A percentile compares a stretch with the other conserved stretches of the same genome.
These are phyloP conservation scores for Mortierella alpina DNA, from an alignment of 192 early-diverging fungal genomes.

Conservation along the genomic window DNA sequence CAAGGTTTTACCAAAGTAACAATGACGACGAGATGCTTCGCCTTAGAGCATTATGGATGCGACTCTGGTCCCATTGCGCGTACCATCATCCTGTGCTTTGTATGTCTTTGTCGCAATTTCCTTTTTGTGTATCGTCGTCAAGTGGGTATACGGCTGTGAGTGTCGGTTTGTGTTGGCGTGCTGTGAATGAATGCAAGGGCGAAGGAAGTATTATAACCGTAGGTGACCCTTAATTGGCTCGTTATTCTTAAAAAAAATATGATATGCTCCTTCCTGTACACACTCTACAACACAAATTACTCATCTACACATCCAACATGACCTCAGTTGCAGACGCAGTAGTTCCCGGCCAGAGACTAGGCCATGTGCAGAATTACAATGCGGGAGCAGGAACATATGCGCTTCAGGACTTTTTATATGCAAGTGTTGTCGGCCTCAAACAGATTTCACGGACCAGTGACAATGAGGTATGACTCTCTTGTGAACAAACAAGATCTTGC, in stretches of 20 bases:
- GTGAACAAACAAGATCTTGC: neutral
- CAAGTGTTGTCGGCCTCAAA: slow-evolving; percentile 66
- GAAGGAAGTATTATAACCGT: too few species aligned
- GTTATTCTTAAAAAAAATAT: neutral
- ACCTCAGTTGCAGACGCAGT: slow-evolving; percentile 59
- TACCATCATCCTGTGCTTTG: slow-evolving; percentile 13
- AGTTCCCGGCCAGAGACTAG: slow-evolving; percentile 84
- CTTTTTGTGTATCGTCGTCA: neutral
- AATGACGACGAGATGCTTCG: neutral
- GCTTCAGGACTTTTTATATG: slow-evolving; percentile 76
- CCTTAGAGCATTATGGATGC: neutral
- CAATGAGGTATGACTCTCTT: slow-evolving; percentile 24
- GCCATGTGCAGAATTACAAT: slow-evolving; percentile 72
- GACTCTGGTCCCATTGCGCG: neutral
- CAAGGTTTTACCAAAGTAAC: too few species aligned
- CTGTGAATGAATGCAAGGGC: neutral
- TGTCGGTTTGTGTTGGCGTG: slow-evolving; percentile 7
- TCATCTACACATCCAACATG: slow-evolving; percentile 8
- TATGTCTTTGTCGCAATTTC: neutral
- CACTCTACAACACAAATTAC: neutral
- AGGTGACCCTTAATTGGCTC: neutral
- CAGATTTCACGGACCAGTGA: slow-evolving; percentile 24
- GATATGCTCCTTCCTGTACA: neutral
- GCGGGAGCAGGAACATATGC: slow-evolving; percentile 79
- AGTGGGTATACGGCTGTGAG: neutral